Evolutionary conservation across 148 eudicot genomes (phyloP).

Genomic region (Mesembryanthemum crystallinum): DNA sequence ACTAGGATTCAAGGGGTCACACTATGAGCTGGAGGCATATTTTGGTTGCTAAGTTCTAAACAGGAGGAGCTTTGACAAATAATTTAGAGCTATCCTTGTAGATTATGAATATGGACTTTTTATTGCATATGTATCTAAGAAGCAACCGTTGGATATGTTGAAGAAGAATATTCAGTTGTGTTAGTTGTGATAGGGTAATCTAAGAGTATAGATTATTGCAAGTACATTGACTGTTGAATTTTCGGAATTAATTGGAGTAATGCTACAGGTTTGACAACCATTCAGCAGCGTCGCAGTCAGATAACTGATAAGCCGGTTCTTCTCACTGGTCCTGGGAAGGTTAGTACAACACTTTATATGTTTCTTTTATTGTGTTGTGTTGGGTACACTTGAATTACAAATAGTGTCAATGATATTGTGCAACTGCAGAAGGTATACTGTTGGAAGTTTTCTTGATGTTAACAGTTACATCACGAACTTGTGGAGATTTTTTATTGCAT

Average conservation of each 20-base stretch:
- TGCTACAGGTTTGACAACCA: conserved; percentile 69
- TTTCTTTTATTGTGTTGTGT: background rate
- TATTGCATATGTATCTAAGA: background rate
- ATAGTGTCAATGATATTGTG: background rate
- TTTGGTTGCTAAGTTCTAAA: too few relatives aligned
- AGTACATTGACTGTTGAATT: background rate
- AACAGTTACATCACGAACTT: background rate
- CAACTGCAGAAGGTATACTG: background rate
- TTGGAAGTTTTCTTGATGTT: background rate
- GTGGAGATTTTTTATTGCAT: background rate
- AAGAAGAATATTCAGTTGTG: background rate
- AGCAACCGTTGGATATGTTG: background rate
- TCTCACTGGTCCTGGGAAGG: conserved; percentile 98
- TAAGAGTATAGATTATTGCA: background rate
- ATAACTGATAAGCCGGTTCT: conserved; percentile 81
- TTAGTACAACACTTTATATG: conserved; percentile 22
- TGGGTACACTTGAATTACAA: background rate
- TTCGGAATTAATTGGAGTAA: conserved; percentile 21
- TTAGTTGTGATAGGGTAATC: background rate
- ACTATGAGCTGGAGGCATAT: too few relatives aligned
- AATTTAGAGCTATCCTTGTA: too few relatives aligned
- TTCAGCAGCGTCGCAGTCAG: conserved; percentile 82
- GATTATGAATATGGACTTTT: background rate
- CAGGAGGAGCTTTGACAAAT: too few relatives aligned
- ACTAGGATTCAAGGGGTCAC: too few relatives aligned